Base-by-base conservation (phyloP, 202 grass and related monocot species). In the Tripidium arundinaceum region DNA sequence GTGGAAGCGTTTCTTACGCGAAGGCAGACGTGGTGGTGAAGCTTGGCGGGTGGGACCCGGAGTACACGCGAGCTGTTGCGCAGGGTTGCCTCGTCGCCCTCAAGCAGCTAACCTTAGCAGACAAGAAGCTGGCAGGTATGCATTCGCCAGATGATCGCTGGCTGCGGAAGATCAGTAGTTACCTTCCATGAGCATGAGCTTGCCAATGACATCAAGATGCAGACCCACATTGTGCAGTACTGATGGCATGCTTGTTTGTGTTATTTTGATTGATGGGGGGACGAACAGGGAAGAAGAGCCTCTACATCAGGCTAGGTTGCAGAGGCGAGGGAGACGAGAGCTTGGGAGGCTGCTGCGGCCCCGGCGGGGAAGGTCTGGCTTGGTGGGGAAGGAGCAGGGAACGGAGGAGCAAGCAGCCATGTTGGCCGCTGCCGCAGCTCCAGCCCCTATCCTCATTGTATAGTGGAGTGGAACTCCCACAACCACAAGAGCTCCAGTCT, bases 21-120 rank as follows among this genome's bases (percentile, higher is more conserved):
- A 98, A 98, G 66, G 81, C 92, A 5, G 96, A 98, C 47, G 86
- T 95, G 47, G 89, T 95, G 72, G 88, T 98, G 79, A 98, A 95
- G 82, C 78, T 95, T 62, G 92, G 92, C 7, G 92, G 90, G 19
- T 98, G 92, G 92, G 96, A 98, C 16, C 49, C 59, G 19, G 79
- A 83, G 41, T 87, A 92, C 76, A 86, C 86, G n/a, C 86, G 77
- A 84, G 95, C 91, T 80, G 92, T 98, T 62, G 90, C 95, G 3
- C 87, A 91, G 33, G 90, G 90, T 29, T 98, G 96, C 80, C 90
- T 98, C 36, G 88, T 88, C 22, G 96, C 96, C 74, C 52, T 98
- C 43, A 98, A 98, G 86, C 95, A 93, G 74, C 84, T 98, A 68
- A 93, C 86, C 31, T 81, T 91, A 36, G 86, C 92, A 62, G 92